Conservation (phyloP, 2,329 filamentous ascomycete genomes). For the Cordyceps sp. region DNA sequence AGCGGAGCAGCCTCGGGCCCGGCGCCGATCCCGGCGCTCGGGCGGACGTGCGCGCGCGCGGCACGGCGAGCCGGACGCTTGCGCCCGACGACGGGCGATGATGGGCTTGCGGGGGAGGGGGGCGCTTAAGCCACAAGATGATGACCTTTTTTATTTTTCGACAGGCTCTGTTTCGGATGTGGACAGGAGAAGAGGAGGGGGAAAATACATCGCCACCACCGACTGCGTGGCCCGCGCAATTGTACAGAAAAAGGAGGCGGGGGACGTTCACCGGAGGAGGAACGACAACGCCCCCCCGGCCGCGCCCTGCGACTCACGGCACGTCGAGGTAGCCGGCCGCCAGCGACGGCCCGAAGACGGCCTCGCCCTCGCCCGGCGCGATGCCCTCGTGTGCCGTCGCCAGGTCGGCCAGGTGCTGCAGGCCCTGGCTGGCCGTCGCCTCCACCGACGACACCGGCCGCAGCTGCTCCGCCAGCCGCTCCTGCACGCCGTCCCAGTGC, state of each 20-base stretch:
- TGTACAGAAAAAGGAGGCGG: too few relatives aligned
- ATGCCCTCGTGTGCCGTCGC: constrained; percentile 26
- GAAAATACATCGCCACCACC: neutral
- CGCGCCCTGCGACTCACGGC: constrained; percentile 4
- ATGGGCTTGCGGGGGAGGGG: too few relatives aligned
- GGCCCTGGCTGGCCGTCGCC: constrained; percentile 29
- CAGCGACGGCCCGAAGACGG: constrained; percentile 15
- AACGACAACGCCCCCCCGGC: neutral
- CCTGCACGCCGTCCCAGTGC: constrained; percentile 40
- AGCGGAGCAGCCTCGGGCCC: too few relatives aligned
- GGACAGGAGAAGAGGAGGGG: neutral
- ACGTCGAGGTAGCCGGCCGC: constrained; percentile 19
- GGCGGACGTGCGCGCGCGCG: too few relatives aligned
- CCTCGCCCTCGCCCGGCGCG: constrained; percentile 12
- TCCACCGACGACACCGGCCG: constrained; percentile 20
- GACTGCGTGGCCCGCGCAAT: too few relatives aligned
- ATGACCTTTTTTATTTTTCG: too few relatives aligned
- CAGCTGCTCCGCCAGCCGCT: constrained; percentile 19
- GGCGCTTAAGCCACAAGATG: too few relatives aligned
- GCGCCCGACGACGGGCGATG: too few relatives aligned
- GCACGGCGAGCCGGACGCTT: too few relatives aligned
- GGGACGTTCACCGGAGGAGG: too few relatives aligned
- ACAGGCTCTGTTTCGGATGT: too few relatives aligned
- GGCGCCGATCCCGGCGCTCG: too few relatives aligned
- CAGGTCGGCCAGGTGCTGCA: constrained; percentile 45